Percentiles rank a stretch among this genome's conserved stretches.
Conservation (phyloP, 805 yeast species). For the Suhomyces canberraensis region DNA sequence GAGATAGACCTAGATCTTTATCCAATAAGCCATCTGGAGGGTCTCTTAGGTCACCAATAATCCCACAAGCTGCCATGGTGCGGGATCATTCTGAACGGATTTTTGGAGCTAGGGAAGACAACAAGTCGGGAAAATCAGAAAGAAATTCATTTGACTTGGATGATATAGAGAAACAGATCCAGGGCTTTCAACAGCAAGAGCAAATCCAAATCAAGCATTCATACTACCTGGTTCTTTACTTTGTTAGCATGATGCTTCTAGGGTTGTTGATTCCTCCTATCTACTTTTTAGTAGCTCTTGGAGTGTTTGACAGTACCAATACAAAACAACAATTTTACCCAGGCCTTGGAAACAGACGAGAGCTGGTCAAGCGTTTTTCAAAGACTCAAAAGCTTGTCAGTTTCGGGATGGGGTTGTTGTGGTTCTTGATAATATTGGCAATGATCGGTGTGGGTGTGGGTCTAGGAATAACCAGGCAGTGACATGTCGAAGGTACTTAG, state of each 20-base stretch:
- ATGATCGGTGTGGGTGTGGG: constrained; percentile 42
- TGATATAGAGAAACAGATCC: constrained; percentile 12
- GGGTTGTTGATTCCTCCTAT: constrained; percentile 38
- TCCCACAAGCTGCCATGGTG: constrained; percentile 3
- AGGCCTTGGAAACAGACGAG: constrained; percentile 13
- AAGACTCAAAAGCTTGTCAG: constrained; percentile 31
- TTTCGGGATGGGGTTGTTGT: constrained; percentile 28
- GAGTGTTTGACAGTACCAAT: constrained; percentile 32
- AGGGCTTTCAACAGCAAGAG: constrained; percentile 1
- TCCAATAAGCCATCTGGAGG: constrained; percentile 4
- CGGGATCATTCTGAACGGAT: neutral
- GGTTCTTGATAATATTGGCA: constrained; percentile 32
- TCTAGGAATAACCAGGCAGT: constrained; percentile 15
- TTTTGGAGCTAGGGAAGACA: neutral
- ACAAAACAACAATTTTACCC: constrained; percentile 16
- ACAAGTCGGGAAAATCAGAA: neutral
- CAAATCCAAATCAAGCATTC: neutral
- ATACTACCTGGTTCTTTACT: constrained; percentile 9
- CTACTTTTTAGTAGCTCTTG: constrained; percentile 33
- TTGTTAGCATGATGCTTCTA: constrained; percentile 24
- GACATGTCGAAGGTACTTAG: neutral
- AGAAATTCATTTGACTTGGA: constrained; percentile 7
- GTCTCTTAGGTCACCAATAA: constrained; percentile 4
- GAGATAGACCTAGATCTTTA: constrained; percentile 11
- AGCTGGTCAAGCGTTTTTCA: constrained; percentile 16